These are phyloP conservation scores for Lagenaria siceraria DNA, from an alignment of 306 rosid genomes.

Conservation along the genomic window DNA sequence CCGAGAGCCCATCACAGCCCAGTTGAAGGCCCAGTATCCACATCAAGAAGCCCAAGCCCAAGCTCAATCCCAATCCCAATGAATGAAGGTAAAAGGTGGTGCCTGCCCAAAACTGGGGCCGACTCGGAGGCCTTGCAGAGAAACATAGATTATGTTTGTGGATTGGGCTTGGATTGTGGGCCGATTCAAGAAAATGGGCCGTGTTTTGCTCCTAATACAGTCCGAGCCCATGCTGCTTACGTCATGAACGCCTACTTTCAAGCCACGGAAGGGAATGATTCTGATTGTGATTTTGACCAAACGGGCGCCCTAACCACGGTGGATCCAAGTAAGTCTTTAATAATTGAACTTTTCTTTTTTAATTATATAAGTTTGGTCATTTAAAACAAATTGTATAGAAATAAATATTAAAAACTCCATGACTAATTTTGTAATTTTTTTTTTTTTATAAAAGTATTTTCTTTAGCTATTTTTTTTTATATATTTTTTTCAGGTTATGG, in stretches of 20 bases:
- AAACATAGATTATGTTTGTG: slow-evolving; percentile 31
- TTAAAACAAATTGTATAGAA: no score
- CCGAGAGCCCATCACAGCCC: background rate
- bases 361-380: no score
- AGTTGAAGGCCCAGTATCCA: background rate
- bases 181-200: slow-evolving; percentile 29
- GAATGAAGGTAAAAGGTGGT: slow-evolving; percentile 5
- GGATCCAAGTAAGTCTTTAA: slow-evolving; percentile 22
- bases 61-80: background rate
- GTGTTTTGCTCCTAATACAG: slow-evolving; percentile 34
- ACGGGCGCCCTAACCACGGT: slow-evolving; percentile 18
- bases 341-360: no score
- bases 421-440: no score
- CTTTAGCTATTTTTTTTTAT: no score
- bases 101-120: slow-evolving; percentile 19
- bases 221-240: slow-evolving; percentile 50
- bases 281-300: slow-evolving; percentile 25
- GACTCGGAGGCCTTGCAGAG: slow-evolving; percentile 22
- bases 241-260: slow-evolving; percentile 59
- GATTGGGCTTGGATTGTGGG: slow-evolving; percentile 35
- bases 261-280: slow-evolving; percentile 12
- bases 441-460: no score
- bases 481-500: slow-evolving; percentile 9
- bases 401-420: no score
- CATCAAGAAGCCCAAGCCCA: background rate